Evolutionary conservation across 164 flowering plant species (phyloP), one percentile per base, ranked within the genome.

Genomic region (Nymphaea thermarum): DNA sequence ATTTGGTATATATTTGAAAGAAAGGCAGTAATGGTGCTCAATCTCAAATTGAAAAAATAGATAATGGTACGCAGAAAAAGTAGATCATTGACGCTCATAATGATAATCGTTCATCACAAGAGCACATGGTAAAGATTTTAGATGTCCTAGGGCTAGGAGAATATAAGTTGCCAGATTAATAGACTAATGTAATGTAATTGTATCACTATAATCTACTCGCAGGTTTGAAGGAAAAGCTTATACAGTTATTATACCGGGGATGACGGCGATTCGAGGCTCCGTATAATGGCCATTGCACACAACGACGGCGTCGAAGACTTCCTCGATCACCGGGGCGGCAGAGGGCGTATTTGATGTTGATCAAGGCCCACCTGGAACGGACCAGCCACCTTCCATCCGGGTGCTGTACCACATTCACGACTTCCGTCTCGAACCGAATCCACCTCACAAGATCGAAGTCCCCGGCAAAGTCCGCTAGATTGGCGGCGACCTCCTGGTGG

Each of bases 381-480:
- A 92, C 88, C 64, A 45, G 71, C 96, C 94, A 88, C 72, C 80
- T 90, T 67, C 80, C 82, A 36, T 63, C 85, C 57, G 76, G 84
- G 71, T 25, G 71, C 77, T 78, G 42, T 4, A 81, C 74, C 44
- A 85, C 93, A 36, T 62, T 64, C 43, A 73, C 69, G n/a, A 93
- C 98, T 76, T 88, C 95, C 4, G 85, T 80, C 71, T 75, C 81
- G 57, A 84, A 87, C 71, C 92, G 73, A 17, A 93, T 73, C 83
- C 81, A 61, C 67, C 80, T 90, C 65, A 6, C 42, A n/a, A 88
- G n/a, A 68, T 75, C 73, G 68, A 84, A 93, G 68, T 86, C 87
- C 3, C 14, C 10, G 2, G 80, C 81, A 44, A 82, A 93, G 64
- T 85, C 93, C 42, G 76, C 67, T 73, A 93, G 68, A 74, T 86